Evolutionary conservation across 768 basidiomycete genomes (phyloP).

Genomic region (Mycena latifolia): DNA sequence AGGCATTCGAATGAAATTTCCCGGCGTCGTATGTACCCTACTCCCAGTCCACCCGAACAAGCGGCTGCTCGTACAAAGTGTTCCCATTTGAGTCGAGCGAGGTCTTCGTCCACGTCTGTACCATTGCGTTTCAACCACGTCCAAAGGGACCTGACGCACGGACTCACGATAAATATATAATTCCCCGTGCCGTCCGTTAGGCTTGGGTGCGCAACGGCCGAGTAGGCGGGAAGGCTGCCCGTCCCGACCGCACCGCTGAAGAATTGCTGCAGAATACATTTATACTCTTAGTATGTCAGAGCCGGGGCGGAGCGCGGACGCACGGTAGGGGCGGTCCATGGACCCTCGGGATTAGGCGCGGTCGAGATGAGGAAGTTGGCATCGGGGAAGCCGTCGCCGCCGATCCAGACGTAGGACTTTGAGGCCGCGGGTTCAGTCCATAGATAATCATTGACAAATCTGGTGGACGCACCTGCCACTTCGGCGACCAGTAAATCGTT

Average conservation of each 20-base stretch:
- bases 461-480: conserved; percentile 1
- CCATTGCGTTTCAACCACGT: too few species aligned
- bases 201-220: conserved; percentile 27
- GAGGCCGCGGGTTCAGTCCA: too few species aligned
- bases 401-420: conserved; percentile 34
- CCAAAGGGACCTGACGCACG: too few species aligned
- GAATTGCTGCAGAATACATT: conserved; percentile 26
- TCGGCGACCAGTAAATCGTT: background rate
- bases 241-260: conserved; percentile 22
- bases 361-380: conserved; percentile 32
- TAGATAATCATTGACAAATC: too few species aligned
- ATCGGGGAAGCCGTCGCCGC: conserved; percentile 29
- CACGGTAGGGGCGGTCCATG: too few species aligned
- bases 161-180: conserved; percentile 31
- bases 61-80: conserved; percentile 22
- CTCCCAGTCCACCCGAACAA: conserved; percentile 30
- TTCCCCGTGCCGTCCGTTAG: conserved; percentile 31
- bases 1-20: too few species aligned
- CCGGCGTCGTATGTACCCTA: too few species aligned
- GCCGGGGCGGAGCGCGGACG: too few species aligned
- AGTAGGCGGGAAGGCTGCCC: too few species aligned
- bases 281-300: too few species aligned
- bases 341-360: too few species aligned
- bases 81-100: background rate
- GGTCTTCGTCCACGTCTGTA: conserved; percentile 27